phyloP scores from a whole-genome alignment of 1,284 basidiomycete species.

The Phlebopus sp. region DNA sequence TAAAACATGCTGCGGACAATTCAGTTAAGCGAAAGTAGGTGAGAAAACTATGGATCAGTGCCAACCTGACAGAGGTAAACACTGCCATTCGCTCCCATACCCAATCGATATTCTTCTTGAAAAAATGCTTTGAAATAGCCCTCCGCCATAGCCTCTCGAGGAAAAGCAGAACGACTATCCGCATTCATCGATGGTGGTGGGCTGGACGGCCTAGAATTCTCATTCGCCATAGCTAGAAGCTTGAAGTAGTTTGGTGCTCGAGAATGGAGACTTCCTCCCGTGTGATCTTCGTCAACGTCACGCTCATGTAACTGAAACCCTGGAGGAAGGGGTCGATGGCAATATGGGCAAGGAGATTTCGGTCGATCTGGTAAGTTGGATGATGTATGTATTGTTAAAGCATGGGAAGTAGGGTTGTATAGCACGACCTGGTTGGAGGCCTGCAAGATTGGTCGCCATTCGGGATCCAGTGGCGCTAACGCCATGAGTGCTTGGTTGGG shows the following conservation, averaged over 20 bases:
- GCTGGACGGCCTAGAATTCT: constrained; percentile 54
- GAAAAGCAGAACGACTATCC: constrained; percentile 41
- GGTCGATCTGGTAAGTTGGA: constrained; percentile 25
- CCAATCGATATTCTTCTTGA: constrained; percentile 79
- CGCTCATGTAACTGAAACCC: constrained; percentile 22
- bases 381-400: constrained; percentile 62
- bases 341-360: constrained; percentile 61
- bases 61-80: constrained; percentile 84
- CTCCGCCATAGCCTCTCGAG: constrained; percentile 69
- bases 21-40: constrained; percentile 3
- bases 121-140: constrained; percentile 88
- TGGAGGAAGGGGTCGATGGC: constrained; percentile 54
- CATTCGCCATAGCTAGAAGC: constrained; percentile 65
- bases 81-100: constrained; percentile 90
- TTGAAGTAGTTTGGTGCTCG: constrained; percentile 74
- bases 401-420: constrained; percentile 85
- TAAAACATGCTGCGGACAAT: constrained; percentile 61
- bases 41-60: constrained; percentile 4
- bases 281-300: constrained; percentile 20
- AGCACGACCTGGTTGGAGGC: constrained; percentile 84
- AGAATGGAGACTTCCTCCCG: constrained; percentile 35
- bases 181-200: constrained; percentile 36
- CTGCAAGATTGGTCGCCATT: constrained; percentile 73
- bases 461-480: constrained; percentile 24
- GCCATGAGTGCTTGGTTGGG: constrained; percentile 31